phyloP scores from a whole-genome alignment of 257 asterid genomes.

The Hygrophila difformis region DNA sequence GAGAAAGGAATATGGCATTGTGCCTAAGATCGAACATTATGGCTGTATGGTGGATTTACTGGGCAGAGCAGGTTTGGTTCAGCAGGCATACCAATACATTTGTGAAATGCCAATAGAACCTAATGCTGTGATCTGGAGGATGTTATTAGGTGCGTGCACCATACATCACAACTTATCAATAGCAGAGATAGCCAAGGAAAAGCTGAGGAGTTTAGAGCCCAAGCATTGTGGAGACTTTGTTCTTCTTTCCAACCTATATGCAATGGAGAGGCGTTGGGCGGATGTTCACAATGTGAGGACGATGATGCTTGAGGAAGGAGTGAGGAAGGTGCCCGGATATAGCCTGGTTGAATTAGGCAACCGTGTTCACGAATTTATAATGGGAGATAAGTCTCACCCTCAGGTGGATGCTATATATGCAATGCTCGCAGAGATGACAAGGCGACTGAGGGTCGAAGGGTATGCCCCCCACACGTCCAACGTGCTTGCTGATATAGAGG shows the following conservation, averaged over 20 bases:
- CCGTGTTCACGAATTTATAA: constrained; percentile 49
- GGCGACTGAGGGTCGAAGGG: constrained; percentile 54
- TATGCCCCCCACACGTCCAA: constrained; percentile 59
- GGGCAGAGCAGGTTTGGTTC: constrained; percentile 65
- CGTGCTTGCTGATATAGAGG: constrained; percentile 79
- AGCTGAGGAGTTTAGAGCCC: constrained; percentile 48
- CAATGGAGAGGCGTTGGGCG: constrained; percentile 69
- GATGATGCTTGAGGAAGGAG: constrained; percentile 61
- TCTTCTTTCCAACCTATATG: constrained; percentile 75
- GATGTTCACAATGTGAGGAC: constrained; percentile 54
- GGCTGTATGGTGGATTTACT: constrained; percentile 88
- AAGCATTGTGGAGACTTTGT: constrained; percentile 71
- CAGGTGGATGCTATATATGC: constrained; percentile 47
- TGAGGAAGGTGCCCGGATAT: constrained; percentile 66
- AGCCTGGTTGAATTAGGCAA: constrained; percentile 76
- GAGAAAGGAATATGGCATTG: constrained; percentile 35
- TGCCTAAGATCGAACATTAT: constrained; percentile 68
- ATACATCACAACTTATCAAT: constrained; percentile 41
- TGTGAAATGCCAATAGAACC: constrained; percentile 57
- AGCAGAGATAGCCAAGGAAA: constrained; percentile 46
- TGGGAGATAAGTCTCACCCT: constrained; percentile 71
- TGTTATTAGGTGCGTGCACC: constrained; percentile 64
- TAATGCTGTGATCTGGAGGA: constrained; percentile 79
- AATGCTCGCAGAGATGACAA: constrained; percentile 75
- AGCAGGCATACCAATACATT: constrained; percentile 54